A percentile compares a stretch with the other conserved stretches of the same genome.
Conservation (phyloP, 1,284 basidiomycete species). For the Marasmius oreades region DNA sequence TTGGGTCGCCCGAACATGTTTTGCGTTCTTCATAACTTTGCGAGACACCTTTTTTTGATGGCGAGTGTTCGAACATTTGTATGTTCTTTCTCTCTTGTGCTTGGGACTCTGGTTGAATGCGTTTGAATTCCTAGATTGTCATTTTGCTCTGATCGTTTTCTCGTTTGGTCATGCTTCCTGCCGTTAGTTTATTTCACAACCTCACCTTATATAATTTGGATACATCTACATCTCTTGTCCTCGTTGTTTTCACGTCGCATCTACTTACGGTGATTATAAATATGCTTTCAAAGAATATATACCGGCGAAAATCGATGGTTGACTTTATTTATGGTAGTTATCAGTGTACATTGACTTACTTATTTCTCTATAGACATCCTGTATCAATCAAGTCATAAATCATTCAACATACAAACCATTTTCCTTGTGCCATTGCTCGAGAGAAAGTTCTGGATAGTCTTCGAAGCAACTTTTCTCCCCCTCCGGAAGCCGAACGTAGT, state of each 20-base stretch:
- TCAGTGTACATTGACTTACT: neutral
- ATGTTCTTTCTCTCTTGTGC: neutral
- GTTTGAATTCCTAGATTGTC: neutral
- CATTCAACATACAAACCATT: constrained; percentile 37
- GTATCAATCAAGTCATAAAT: neutral
- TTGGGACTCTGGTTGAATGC: neutral
- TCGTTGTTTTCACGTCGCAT: neutral
- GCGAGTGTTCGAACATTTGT: constrained; percentile 8
- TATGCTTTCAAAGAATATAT: neutral
- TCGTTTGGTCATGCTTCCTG: neutral
- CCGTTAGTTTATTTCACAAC: neutral
- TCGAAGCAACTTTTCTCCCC: constrained; percentile 45
- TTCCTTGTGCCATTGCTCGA: constrained; percentile 58
- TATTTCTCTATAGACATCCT: neutral
- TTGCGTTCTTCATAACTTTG: constrained; percentile 10
- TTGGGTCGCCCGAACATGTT: constrained; percentile 35
- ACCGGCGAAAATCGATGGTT: too few relatives aligned
- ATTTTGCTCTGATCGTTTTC: constrained; percentile 3
- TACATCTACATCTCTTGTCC: neutral
- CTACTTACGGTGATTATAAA: neutral
- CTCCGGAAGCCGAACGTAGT: constrained; percentile 57
- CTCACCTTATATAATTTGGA: neutral
- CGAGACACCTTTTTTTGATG: constrained; percentile 5
- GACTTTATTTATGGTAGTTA: neutral
- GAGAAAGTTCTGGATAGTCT: constrained; percentile 36